A percentile compares a stretch with the other conserved stretches of the same genome.
These are phyloP conservation scores for Cladochytrium replicatum DNA, from an alignment of 192 early-diverging fungal genomes.

Conservation along the genomic window DNA sequence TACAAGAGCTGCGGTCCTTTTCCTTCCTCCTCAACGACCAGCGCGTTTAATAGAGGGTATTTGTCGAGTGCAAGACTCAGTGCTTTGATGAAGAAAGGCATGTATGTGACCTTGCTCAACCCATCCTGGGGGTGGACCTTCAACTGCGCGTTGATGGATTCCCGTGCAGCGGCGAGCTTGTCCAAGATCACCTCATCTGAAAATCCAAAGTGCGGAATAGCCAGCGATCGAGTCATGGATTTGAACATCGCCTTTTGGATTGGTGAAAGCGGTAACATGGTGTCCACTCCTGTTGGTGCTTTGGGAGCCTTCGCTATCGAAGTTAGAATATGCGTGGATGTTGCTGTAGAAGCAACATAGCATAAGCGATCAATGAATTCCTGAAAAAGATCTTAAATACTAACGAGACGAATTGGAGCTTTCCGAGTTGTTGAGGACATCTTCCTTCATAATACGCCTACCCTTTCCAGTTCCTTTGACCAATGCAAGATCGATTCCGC, in stretches of 20 bases:
- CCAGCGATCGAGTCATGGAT: slow-evolving; percentile 81
- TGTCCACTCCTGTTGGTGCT: too few relatives aligned
- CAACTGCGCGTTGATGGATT: slow-evolving; percentile 55
- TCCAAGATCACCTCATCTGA: slow-evolving; percentile 82
- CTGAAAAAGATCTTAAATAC: slow-evolving; percentile 45
- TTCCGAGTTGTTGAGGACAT: too few relatives aligned
- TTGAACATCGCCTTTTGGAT: slow-evolving; percentile 98
- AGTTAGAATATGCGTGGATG: too few relatives aligned
- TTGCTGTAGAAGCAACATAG: neutral
- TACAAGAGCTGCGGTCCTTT: slow-evolving; percentile 55
- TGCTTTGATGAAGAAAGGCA: slow-evolving; percentile 95
- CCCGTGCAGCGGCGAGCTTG: slow-evolving; percentile 50
- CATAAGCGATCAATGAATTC: neutral
- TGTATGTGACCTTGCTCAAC: slow-evolving; percentile 73
- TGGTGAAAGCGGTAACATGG: slow-evolving; percentile 61
- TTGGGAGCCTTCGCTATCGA: too few relatives aligned
- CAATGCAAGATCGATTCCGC: slow-evolving; percentile 58
- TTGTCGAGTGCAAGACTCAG: slow-evolving; percentile 67
- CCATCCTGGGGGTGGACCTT: slow-evolving; percentile 21
- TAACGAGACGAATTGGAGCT: too few relatives aligned
- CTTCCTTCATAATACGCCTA: slow-evolving; percentile 84
- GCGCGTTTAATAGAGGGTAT: slow-evolving; percentile 82
- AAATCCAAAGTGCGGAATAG: slow-evolving; percentile 92
- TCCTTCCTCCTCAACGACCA: slow-evolving; percentile 35
- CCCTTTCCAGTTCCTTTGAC: slow-evolving; percentile 74